phyloP scores from a whole-genome alignment of 345 rosid species.

The Gossypium rotundifolium region DNA sequence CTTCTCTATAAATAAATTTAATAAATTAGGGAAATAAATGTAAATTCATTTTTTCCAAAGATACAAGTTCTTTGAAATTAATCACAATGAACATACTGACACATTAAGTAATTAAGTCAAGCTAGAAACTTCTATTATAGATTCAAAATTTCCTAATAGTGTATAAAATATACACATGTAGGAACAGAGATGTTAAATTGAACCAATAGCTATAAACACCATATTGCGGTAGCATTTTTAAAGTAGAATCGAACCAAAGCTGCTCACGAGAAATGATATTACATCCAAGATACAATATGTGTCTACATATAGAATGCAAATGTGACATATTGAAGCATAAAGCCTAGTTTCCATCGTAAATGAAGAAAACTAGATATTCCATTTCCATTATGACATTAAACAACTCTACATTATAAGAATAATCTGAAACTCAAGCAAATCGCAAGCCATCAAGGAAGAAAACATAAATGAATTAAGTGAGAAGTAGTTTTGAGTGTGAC shows the following conservation, averaged over 20 bases:
- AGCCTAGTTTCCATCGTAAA: neutral
- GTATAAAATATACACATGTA: neutral
- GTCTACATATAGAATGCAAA: neutral
- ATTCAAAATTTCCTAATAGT: neutral
- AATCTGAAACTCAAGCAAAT: neutral
- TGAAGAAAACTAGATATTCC: neutral
- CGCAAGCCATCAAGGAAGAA: neutral
- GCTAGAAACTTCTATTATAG: neutral
- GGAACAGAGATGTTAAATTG: neutral
- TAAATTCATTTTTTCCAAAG: neutral
- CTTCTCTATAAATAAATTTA: constrained; percentile 51
- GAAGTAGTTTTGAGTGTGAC: neutral
- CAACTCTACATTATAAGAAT: neutral
- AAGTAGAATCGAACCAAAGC: neutral
- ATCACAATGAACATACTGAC: neutral
- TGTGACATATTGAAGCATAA: neutral
- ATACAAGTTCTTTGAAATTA: neutral
- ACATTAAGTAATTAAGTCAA: neutral
- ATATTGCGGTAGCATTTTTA: neutral
- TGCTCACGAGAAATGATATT: neutral
- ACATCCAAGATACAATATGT: neutral
- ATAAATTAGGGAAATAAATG: neutral
- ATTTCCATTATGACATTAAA: neutral
- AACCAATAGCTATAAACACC: neutral
- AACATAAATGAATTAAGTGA: neutral